phyloP scores from a whole-genome alignment of 1,284 basidiomycete species.

The Clitocybe nebularis region DNA sequence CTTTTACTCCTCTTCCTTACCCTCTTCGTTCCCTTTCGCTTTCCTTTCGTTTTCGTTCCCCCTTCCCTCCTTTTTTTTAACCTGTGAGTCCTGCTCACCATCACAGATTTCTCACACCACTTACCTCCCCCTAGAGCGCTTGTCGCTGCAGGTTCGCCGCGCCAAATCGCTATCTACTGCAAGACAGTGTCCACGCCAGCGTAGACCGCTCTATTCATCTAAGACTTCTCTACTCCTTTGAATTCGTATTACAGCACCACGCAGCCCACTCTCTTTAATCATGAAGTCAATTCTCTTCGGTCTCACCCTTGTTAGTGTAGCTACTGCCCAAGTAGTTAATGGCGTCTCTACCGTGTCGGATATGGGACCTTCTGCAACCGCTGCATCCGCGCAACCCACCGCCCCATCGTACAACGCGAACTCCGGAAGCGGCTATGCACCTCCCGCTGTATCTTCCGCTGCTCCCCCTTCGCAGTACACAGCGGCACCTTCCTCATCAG shows the following conservation, averaged over 20 bases:
- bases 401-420: background rate
- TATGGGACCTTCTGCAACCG: constrained; percentile 16
- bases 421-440: constrained; percentile 10
- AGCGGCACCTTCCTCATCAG: constrained; percentile 20
- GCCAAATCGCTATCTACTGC: constrained; percentile 41
- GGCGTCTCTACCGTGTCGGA: constrained; percentile 46
- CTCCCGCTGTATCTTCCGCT: constrained; percentile 18
- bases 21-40: constrained; percentile 38
- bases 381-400: constrained; percentile 1
- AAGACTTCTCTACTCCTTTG: constrained; percentile 29
- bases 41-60: constrained; percentile 37
- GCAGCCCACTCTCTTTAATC: constrained; percentile 40
- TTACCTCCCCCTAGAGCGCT: constrained; percentile 32
- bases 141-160: constrained; percentile 33
- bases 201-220: constrained; percentile 79
- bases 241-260: constrained; percentile 34
- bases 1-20: constrained; percentile 27
- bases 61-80: constrained; percentile 34
- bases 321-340: constrained; percentile 52
- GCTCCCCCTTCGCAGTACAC: constrained; percentile 30
- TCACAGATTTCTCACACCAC: constrained; percentile 1
- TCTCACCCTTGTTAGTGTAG: constrained; percentile 53
- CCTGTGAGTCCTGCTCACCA: constrained; percentile 35
- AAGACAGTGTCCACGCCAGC: constrained; percentile 58
- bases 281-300: constrained; percentile 62